Percentiles rank a stretch among this genome's conserved stretches.
Conservation (phyloP, 2,329 filamentous ascomycete species). For the Pseudogymnoascus sp. region DNA sequence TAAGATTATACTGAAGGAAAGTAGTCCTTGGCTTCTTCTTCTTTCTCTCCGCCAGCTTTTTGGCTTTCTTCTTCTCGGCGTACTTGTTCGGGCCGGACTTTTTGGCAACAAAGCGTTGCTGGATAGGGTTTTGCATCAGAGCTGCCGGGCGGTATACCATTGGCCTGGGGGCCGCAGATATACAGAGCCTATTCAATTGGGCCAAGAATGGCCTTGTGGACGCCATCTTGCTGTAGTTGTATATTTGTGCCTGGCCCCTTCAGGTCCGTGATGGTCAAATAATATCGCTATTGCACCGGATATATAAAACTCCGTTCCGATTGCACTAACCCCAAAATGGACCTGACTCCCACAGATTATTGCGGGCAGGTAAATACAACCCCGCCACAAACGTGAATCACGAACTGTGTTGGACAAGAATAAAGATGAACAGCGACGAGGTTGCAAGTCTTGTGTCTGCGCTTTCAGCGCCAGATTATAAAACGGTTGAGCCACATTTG, state of each 20-base stretch:
- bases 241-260: not conserved
- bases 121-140: slow-evolving; percentile 19
- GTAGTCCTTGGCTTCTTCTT: slow-evolving; percentile 28
- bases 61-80: slow-evolving; percentile 20
- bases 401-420: not conserved
- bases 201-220: slow-evolving; percentile 25
- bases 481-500: slow-evolving; percentile 68
- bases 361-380: slow-evolving; percentile 8
- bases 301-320: not conserved
- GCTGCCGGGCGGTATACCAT: slow-evolving; percentile 13
- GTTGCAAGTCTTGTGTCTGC: slow-evolving; percentile 44
- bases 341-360: slow-evolving; percentile 2
- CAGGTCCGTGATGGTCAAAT: not conserved
- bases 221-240: slow-evolving; percentile 22
- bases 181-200: slow-evolving; percentile 28
- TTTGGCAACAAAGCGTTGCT: slow-evolving; percentile 16
- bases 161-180: slow-evolving; percentile 15
- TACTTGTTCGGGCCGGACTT: slow-evolving; percentile 15
- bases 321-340: not conserved
- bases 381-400: slow-evolving; percentile 6
- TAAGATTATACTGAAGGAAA: slow-evolving; percentile 31
- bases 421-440: slow-evolving; percentile 51
- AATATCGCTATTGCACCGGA: slow-evolving; percentile 4
- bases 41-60: slow-evolving; percentile 22
- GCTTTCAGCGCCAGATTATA: slow-evolving; percentile 64